These are phyloP conservation scores for Gastrodia elata DNA, from an alignment of 106 monocot species.

Conservation along the genomic window DNA sequence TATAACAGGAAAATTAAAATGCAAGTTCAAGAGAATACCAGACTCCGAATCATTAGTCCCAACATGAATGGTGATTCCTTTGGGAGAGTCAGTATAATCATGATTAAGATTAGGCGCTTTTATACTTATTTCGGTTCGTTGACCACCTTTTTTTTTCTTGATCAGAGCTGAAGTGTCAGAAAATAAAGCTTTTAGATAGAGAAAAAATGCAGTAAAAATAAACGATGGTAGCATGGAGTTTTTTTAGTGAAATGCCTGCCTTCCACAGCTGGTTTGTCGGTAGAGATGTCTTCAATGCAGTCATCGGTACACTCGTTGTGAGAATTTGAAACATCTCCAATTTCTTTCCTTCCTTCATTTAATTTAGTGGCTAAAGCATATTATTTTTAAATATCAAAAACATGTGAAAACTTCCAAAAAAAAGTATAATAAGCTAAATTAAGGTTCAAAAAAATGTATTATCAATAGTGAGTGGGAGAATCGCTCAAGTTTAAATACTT, in stretches of 20 bases:
- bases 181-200: not conserved
- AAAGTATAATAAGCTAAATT: not conserved
- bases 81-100: not conserved
- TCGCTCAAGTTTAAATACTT: too few relatives aligned
- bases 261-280: not conserved
- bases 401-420: not conserved
- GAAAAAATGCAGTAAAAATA: not conserved
- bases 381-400: not conserved
- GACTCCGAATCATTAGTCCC: not conserved
- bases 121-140: not conserved
- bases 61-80: not conserved
- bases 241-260: not conserved
- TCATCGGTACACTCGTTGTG: conserved; percentile 31
- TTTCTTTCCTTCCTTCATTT: conserved; percentile 11
- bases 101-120: not conserved
- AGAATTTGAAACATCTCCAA: conserved; percentile 25
- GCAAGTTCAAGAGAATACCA: conserved; percentile 1
- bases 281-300: conserved; percentile 15
- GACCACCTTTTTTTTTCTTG: not conserved
- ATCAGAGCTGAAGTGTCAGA: not conserved
- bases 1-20: not conserved
- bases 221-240: not conserved
- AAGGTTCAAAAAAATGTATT: not conserved
- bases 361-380: not conserved
- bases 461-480: too few relatives aligned